These are phyloP conservation scores for Aspergillus cejpii DNA, from an alignment of 2,329 filamentous ascomycete genomes.

Conservation along the genomic window DNA sequence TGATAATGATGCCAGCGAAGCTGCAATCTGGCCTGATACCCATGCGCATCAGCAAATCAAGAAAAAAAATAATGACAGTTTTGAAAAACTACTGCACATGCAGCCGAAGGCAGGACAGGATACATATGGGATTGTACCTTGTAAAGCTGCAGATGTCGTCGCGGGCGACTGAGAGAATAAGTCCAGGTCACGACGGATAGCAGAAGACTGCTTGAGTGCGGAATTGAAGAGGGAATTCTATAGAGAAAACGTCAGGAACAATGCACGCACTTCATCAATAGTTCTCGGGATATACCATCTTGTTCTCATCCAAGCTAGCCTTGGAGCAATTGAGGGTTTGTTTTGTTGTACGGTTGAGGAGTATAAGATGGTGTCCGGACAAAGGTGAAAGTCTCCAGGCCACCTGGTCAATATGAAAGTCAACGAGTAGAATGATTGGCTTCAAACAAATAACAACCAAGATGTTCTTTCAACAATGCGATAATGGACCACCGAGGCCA, in stretches of 20 bases:
- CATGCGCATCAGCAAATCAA: slow-evolving; percentile 28
- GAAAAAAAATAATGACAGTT: neutral
- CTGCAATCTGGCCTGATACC: slow-evolving; percentile 62
- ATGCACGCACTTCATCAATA: neutral
- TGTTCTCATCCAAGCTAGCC: slow-evolving; percentile 1
- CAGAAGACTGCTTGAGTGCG: slow-evolving; percentile 74
- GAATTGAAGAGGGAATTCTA: slow-evolving; percentile 82
- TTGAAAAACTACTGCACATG: no score
- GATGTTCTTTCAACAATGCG: slow-evolving; percentile 6
- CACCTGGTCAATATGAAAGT: neutral
- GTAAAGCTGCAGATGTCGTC: slow-evolving; percentile 56
- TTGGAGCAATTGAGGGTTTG: neutral
- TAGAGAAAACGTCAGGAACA: neutral
- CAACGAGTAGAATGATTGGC: neutral
- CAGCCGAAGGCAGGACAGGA: no score
- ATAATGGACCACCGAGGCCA: slow-evolving; percentile 22
- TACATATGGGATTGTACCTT: slow-evolving; percentile 44
- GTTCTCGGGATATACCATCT: slow-evolving; percentile 16
- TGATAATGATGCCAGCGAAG: slow-evolving; percentile 71
- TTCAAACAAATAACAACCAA: slow-evolving; percentile 7
- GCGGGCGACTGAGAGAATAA: slow-evolving; percentile 56
- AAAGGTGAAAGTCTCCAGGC: neutral
- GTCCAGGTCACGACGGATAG: slow-evolving; percentile 69
- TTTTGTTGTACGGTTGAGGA: neutral
- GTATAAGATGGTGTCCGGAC: neutral